A percentile compares a stretch with the other conserved stretches of the same genome.
These are phyloP conservation scores for Penicillium robsamsonii DNA, from an alignment of 495 filamentous ascomycete genomes.

Conservation along the genomic window DNA sequence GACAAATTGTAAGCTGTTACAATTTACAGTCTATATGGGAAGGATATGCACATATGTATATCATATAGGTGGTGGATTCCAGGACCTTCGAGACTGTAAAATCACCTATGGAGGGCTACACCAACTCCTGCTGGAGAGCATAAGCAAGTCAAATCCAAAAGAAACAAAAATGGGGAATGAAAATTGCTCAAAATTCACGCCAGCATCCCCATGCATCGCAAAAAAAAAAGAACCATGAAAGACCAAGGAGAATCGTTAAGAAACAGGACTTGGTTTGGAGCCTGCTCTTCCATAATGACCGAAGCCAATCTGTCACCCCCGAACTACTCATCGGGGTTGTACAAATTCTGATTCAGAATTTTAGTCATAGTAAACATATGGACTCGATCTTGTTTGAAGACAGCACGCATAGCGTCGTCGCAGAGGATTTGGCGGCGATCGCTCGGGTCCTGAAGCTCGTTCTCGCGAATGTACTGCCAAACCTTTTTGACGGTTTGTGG, in stretches of 20 bases:
- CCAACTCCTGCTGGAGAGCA: slow-evolving; percentile 45
- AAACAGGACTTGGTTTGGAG: slow-evolving; percentile 13
- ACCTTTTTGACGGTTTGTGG: slow-evolving; percentile 94
- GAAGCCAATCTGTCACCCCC: slow-evolving; percentile 11
- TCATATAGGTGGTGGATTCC: neutral
- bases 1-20: too few species aligned
- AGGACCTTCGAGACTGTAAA: slow-evolving; percentile 4
- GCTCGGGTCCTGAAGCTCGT: slow-evolving; percentile 82
- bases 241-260: slow-evolving; percentile 29
- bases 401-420: slow-evolving; percentile 82
- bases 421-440: slow-evolving; percentile 91
- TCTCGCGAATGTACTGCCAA: slow-evolving; percentile 88
- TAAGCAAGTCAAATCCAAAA: slow-evolving; percentile 25
- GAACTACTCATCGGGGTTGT: slow-evolving; percentile 58
- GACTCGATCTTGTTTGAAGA: slow-evolving; percentile 87
- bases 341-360: slow-evolving; percentile 66
- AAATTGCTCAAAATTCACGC: slow-evolving; percentile 22
- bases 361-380: slow-evolving; percentile 99
- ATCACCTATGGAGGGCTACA: slow-evolving; percentile 19
- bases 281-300: slow-evolving; percentile 8
- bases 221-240: slow-evolving; percentile 15
- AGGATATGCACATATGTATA: neutral
- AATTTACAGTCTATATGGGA: neutral
- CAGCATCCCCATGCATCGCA: slow-evolving; percentile 36
- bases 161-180: slow-evolving; percentile 19